Percentiles rank a stretch among this genome's conserved stretches.
These are phyloP conservation scores for Potentilla sterilis DNA, from an alignment of 306 rosid genomes.

Conservation along the genomic window DNA sequence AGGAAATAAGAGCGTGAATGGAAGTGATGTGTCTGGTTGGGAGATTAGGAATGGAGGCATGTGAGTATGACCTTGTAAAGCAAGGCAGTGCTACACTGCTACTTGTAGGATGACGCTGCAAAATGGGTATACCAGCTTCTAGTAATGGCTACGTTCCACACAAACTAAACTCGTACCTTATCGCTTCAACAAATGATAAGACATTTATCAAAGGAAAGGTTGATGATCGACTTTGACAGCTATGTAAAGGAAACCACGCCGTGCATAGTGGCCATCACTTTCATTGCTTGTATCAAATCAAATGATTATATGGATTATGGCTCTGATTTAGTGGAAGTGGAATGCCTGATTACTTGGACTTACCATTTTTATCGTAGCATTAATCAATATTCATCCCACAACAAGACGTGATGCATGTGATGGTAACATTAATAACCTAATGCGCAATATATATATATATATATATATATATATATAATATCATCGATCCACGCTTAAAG, in stretches of 20 bases:
- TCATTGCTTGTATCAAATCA: neutral
- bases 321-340: neutral
- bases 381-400: neutral
- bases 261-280: neutral
- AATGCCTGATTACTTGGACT: neutral
- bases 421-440: no score
- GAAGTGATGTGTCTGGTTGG: neutral
- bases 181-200: neutral
- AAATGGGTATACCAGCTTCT: neutral
- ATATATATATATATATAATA: no score
- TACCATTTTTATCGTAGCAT: neutral
- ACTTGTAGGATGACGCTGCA: neutral
- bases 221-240: neutral
- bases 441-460: no score
- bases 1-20: neutral
- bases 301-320: neutral
- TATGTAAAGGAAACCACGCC: neutral
- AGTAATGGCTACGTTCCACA: neutral
- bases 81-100: neutral
- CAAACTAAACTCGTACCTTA: neutral
- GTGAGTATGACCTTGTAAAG: neutral
- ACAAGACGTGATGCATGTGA: no score
- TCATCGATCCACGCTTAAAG: no score
- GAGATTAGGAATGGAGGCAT: neutral
- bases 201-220: neutral